Percentiles rank a stretch among this genome's conserved stretches.
Conservation (phyloP, 164 flowering plant species). For the Amborella trichopoda region DNA sequence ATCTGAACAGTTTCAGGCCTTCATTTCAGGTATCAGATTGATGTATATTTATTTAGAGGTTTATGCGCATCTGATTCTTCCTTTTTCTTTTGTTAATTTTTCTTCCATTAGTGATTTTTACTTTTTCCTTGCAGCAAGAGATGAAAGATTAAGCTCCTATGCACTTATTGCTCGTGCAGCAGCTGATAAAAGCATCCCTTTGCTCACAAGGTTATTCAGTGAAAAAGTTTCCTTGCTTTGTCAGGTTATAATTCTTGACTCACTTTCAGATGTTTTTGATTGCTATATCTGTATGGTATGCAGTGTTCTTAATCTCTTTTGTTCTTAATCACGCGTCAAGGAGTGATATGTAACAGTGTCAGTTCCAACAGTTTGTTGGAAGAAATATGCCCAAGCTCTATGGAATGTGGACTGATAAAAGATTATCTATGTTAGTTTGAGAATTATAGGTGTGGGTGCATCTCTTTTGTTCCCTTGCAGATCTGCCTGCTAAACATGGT, state of each 20-base stretch:
- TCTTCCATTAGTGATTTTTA: not conserved
- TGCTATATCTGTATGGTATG: no score
- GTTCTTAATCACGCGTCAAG: no score
- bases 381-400: no score
- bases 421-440: no score
- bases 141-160: slow-evolving; percentile 88
- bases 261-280: no score
- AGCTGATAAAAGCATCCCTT: slow-evolving; percentile 47
- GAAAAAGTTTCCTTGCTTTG: slow-evolving; percentile 53
- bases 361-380: no score
- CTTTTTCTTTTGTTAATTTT: not conserved
- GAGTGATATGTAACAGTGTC: no score
- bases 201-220: slow-evolving; percentile 42
- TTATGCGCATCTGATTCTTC: not conserved
- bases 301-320: no score
- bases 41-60: not conserved
- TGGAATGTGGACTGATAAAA: no score
- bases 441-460: no score
- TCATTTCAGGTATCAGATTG: slow-evolving; percentile 48
- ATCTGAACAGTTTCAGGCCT: slow-evolving; percentile 53
- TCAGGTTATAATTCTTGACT: slow-evolving; percentile 56
- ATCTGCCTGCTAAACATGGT: not conserved
- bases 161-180: slow-evolving; percentile 93
- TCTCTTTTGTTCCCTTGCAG: not conserved
- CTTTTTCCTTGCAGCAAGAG: slow-evolving; percentile 52